Base-by-base conservation (phyloP, 345 rosid species). In the Camelina sativa region DNA sequence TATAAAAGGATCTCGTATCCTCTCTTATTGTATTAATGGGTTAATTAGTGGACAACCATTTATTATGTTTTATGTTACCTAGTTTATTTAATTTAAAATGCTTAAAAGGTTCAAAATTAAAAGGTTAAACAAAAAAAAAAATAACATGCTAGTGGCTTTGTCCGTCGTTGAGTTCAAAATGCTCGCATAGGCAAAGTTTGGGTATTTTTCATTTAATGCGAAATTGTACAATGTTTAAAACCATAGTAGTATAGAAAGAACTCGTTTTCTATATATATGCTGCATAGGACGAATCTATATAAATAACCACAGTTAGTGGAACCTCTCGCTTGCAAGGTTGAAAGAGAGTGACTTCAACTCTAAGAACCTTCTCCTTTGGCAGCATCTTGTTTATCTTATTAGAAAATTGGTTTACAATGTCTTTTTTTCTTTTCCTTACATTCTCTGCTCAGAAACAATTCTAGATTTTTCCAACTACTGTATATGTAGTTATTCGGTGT, bases 11-110 rank as follows among this genome's bases (percentile, higher is more conserved):
- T 69, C 11, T 51, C 61, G 41, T 75, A 30, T 76, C 71, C 71
- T 62, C 52, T 57, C 52, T 34, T 57, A 47, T 38, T 22, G 3
- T 9, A 61, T 55, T 9, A 68, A 55, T 54, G 47, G 60, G 54
- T 76, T 77, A 71, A 77, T 77, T 77, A 77, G 80, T 71, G 80
- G 80, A 19, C 41, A 57, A n/a, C 62, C 68, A 65, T 59, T 71
- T 67, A 77, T 71, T 71, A 34, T 34, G 37, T 34, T 34, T 34
- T 28, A 71, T 76, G 67, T 70, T 56, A 76, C 71, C 73, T 5
- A 57, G 7, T 12, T 52, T 52, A 16, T 59, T 59, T 66, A 71
- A 47, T 56, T 44, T 13, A 25, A 65, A 73, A 13, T 73, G 47
- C 16, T 20, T 13, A 11, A 17, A 16, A 13, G 0, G 17, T 60